Percentiles rank a stretch among this genome's conserved stretches.
phyloP scores from a whole-genome alignment of 257 asterid genomes.

The Petrea volubilis region DNA sequence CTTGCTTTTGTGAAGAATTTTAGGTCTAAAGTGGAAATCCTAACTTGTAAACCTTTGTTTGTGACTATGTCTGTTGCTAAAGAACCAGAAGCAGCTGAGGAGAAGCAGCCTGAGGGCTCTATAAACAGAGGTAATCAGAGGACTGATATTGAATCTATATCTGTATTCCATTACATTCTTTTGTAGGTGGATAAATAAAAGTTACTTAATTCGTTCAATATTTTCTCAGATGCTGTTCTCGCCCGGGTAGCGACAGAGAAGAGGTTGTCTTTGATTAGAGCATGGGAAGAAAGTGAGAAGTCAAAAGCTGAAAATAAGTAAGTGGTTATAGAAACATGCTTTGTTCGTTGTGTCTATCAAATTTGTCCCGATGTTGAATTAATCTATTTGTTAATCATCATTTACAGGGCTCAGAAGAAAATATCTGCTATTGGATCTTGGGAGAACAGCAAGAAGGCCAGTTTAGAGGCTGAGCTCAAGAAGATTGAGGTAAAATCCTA shows the following conservation, averaged over 20 bases:
- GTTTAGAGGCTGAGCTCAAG: slow-evolving; percentile 81
- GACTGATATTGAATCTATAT: background rate
- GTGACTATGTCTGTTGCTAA: slow-evolving; percentile 1
- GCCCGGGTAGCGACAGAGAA: slow-evolving; percentile 55
- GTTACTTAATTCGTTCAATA: background rate
- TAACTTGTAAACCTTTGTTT: slow-evolving; percentile 7
- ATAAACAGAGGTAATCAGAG: slow-evolving; percentile 42
- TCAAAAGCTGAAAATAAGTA: slow-evolving; percentile 84
- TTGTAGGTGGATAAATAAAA: background rate
- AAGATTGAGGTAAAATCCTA: slow-evolving; percentile 63
- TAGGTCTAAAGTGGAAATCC: background rate
- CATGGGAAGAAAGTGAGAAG: slow-evolving; percentile 78
- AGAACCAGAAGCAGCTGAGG: slow-evolving; percentile 42
- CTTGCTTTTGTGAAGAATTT: background rate
- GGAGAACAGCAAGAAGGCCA: slow-evolving; percentile 96
- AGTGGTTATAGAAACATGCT: slow-evolving; percentile 25
- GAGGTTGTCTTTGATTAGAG: slow-evolving; percentile 50
- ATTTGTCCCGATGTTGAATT: background rate
- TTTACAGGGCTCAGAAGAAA: slow-evolving; percentile 77
- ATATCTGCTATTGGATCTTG: slow-evolving; percentile 66
- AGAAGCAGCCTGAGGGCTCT: slow-evolving; percentile 37
- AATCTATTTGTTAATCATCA: background rate
- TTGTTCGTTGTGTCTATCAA: background rate
- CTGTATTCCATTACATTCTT: slow-evolving; percentile 8
- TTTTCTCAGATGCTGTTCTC: slow-evolving; percentile 47